phyloP scores from a whole-genome alignment of 257 asterid genomes.

The Voacanga thouarsii region DNA sequence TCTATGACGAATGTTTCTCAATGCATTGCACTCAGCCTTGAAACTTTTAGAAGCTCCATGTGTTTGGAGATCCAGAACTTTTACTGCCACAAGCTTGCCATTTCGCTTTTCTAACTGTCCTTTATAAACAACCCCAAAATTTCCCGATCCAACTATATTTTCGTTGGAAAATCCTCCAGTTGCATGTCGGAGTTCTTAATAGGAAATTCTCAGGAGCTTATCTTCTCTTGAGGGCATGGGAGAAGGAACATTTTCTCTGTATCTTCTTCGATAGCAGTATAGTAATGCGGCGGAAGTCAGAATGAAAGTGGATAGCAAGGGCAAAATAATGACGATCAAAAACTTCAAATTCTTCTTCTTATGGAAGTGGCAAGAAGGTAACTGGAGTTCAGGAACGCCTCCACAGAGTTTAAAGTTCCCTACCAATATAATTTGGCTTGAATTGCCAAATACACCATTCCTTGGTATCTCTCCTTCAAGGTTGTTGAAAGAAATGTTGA shows the following conservation, averaged over 20 bases:
- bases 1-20: slow-evolving; percentile 22
- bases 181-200: slow-evolving; percentile 24
- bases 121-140: slow-evolving; percentile 25
- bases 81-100: slow-evolving; percentile 20
- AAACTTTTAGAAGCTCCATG: slow-evolving; percentile 31
- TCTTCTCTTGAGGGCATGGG: neutral
- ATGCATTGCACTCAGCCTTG: slow-evolving; percentile 25
- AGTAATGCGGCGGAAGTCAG: neutral
- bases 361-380: neutral
- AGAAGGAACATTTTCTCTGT: neutral
- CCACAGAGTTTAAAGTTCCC: slow-evolving; percentile 35
- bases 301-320: neutral
- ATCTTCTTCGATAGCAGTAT: neutral
- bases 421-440: slow-evolving; percentile 11
- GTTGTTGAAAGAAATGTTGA: slow-evolving; percentile 33
- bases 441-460: slow-evolving; percentile 23
- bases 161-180: slow-evolving; percentile 29
- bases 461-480: slow-evolving; percentile 32
- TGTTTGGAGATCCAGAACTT: slow-evolving; percentile 24
- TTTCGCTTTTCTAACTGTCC: slow-evolving; percentile 4
- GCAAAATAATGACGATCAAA: neutral
- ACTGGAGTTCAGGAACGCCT: neutral
- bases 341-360: neutral
- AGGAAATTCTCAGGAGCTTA: slow-evolving; percentile 22
- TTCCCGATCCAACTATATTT: slow-evolving; percentile 30